Base-by-base conservation (phyloP, 495 filamentous ascomycete genomes). In the Hypoxylon lenormandii region DNA sequence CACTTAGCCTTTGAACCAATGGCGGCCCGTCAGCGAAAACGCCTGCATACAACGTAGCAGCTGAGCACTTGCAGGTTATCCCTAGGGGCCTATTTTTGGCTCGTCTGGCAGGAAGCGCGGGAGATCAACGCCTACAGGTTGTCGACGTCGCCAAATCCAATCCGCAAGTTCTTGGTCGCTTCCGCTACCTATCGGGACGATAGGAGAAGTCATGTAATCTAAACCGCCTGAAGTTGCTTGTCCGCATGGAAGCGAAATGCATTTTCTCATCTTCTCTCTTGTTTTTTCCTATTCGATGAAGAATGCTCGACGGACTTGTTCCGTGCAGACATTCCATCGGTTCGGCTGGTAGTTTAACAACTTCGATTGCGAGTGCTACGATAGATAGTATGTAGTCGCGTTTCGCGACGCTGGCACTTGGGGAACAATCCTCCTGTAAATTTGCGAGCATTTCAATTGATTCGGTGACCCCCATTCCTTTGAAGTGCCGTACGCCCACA, bases 11-110 rank as follows among this genome's bases (percentile, higher is more conserved):
- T 43, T 30, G 36, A 16, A 54, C 67, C 67, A 70, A 70, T 70
- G 51, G 56, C 18, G 46, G 36, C 15, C 28, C 19, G 54, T 50
- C 49, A 56, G 52, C 60, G 11, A 60, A 70, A 59, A 33, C 42
- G 47, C 51, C 60, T 70, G 62, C 49, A 70, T 70, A 66, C 67
- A 56, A 70, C 67, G 67, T 70, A 70, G 57, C 67, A 70, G 62
- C 43, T 64, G 55, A 62, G 55, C 55, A 56, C 49, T 36, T 7
- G 51, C 30, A 65, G 43, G n/a, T n/a, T 28, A 45, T 23, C 36
- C 36, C n/a, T 3, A 33, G 52, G 61, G 56, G 61, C 50, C 62
- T 70, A 70, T 70, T 70, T 70, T 70, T 70, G 67, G 67, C 61
- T 70, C 67, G 28, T 22, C 33, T 3, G 40, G 52, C 49, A 66